phyloP scores from a whole-genome alignment of 768 basidiomycete species.

The Suillus spraguei region DNA sequence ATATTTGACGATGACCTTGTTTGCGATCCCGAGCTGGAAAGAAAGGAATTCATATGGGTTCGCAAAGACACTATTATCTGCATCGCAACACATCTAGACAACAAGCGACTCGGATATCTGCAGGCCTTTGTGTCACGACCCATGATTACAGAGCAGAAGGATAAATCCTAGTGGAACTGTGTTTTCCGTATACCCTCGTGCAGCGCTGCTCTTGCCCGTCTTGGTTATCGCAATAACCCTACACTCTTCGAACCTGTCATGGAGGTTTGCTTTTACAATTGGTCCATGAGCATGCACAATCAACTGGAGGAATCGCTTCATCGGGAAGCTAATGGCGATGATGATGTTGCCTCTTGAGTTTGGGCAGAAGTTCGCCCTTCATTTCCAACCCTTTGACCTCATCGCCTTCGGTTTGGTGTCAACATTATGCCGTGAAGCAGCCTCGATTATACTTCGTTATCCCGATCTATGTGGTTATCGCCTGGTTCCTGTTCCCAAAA shows the following conservation, averaged over 20 bases:
- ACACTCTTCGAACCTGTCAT: neutral
- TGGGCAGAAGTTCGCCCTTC: neutral
- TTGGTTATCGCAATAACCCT: neutral
- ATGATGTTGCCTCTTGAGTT: neutral
- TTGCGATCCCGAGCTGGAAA: neutral
- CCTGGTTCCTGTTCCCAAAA: neutral
- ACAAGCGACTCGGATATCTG: slow-evolving; percentile 15
- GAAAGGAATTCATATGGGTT: neutral
- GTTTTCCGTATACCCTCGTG: neutral
- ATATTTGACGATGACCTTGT: neutral
- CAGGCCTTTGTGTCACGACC: neutral
- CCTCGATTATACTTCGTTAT: neutral
- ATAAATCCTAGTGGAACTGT: neutral
- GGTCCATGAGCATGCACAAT: too few relatives aligned
- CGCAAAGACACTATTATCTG: slow-evolving; percentile 7
- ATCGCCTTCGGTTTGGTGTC: too few relatives aligned
- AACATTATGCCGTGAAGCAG: neutral
- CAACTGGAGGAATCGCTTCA: too few relatives aligned
- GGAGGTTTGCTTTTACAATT: neutral
- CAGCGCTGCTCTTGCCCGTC: neutral
- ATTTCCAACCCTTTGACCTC: neutral
- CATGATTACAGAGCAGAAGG: neutral
- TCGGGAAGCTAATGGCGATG: too few relatives aligned
- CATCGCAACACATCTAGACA: slow-evolving; percentile 23
- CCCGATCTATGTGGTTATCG: neutral